A percentile compares a stretch with the other conserved stretches of the same genome.
Conservation (phyloP, 176 grass and related monocot genomes). For the Aegilops longissima region DNA sequence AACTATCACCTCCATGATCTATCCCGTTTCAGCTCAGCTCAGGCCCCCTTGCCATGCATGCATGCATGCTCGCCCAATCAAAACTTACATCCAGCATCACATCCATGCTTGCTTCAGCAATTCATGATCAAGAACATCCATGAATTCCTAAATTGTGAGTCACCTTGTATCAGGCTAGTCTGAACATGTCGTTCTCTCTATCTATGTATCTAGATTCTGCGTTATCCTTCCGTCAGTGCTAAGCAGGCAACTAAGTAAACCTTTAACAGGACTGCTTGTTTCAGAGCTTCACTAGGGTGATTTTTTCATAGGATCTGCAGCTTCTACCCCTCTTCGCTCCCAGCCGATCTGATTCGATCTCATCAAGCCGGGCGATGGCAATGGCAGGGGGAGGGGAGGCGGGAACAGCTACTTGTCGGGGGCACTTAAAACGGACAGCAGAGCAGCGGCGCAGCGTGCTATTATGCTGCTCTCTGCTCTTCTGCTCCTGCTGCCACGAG, state of each 20-base stretch:
- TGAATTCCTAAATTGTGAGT: too few relatives aligned
- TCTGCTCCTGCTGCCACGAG: not conserved
- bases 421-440: constrained; percentile 32
- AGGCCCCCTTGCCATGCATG: not conserved
- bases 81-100: too few relatives aligned
- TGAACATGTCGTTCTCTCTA: too few relatives aligned
- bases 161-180: too few relatives aligned
- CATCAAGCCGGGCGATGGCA: not conserved
- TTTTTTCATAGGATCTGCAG: constrained; percentile 3
- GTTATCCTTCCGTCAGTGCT: too few relatives aligned
- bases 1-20: constrained; percentile 46
- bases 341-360: not conserved
- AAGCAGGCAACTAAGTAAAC: not conserved
- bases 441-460: constrained; percentile 14
- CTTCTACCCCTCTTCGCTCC: not conserved
- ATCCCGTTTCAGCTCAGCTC: constrained; percentile 29
- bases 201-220: too few relatives aligned
- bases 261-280: not conserved
- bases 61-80: too few relatives aligned
- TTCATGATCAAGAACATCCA: too few relatives aligned
- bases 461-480: constrained; percentile 27
- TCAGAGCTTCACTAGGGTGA: not conserved
- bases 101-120: too few relatives aligned
- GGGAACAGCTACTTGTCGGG: constrained; percentile 13
- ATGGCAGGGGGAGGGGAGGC: not conserved